phyloP scores from a whole-genome alignment of 1,139 yeast genomes.

The Zygoascus sp. region DNA sequence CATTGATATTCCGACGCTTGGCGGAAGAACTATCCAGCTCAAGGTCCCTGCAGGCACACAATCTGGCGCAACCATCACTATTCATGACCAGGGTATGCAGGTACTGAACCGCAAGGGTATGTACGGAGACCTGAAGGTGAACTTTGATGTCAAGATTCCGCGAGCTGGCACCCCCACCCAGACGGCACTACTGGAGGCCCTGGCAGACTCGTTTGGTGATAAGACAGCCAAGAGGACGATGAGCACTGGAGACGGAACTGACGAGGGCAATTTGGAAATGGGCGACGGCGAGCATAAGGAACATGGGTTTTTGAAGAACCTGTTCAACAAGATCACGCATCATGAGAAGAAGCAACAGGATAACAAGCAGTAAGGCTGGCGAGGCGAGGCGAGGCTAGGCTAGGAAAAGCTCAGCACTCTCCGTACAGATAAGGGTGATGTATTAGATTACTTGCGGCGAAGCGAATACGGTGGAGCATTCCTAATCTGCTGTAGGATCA shows the following conservation, averaged over 20 bases:
- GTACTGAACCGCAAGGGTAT: constrained; percentile 47
- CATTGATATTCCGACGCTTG: constrained; percentile 76
- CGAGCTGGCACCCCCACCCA: constrained; percentile 84
- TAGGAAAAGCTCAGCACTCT: too few species aligned
- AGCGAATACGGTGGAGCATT: too few species aligned
- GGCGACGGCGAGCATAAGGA: constrained; percentile 12
- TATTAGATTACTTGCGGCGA: too few species aligned
- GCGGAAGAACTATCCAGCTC: constrained; percentile 49
- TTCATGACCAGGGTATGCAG: constrained; percentile 90
- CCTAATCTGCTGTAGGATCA: too few species aligned
- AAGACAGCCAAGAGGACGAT: constrained; percentile 59
- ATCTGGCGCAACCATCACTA: constrained; percentile 64
- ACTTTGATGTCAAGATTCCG: constrained; percentile 64
- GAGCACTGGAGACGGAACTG: constrained; percentile 22
- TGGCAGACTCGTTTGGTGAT: constrained; percentile 88
- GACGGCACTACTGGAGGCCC: constrained; percentile 85
- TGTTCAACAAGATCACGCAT: constrained; percentile 30
- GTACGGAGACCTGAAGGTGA: constrained; percentile 71
- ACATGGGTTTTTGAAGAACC: constrained; percentile 27
- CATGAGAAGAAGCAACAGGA: constrained; percentile 19
- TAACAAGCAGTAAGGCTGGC: constrained; percentile 3
- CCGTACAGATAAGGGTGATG: too few species aligned
- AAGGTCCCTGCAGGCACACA: constrained; percentile 88
- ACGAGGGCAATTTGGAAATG: constrained; percentile 17
- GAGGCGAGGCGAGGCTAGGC: too few species aligned